Percentiles rank a stretch among this genome's conserved stretches.
Conservation (phyloP, 2,329 filamentous ascomycete genomes). For the Beauveria sp. region DNA sequence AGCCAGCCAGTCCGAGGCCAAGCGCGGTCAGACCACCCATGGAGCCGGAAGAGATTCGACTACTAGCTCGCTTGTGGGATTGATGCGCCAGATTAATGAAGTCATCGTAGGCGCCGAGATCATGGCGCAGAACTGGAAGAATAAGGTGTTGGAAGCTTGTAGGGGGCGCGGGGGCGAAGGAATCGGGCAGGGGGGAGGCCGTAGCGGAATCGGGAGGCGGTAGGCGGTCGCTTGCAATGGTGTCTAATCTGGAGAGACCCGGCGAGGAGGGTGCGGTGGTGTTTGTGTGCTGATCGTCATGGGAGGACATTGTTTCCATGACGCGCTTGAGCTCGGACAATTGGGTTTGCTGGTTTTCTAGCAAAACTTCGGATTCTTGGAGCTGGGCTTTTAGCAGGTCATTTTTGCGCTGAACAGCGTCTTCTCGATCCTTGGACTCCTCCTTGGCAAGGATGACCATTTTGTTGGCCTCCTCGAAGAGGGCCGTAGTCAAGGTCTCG, state of each 20-base stretch:
- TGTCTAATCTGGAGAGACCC: conserved; percentile 61
- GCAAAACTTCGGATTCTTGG: conserved; percentile 74
- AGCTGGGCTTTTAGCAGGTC: conserved; percentile 82
- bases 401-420: conserved; percentile 73
- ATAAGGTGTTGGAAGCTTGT: conserved; percentile 76
- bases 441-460: conserved; percentile 90
- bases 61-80: conserved; percentile 52
- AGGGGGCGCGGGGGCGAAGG: conserved; percentile 46
- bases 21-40: conserved; percentile 43
- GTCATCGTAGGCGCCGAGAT: conserved; percentile 75
- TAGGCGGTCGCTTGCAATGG: conserved; percentile 35
- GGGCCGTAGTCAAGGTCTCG: conserved; percentile 78
- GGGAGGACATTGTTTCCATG: conserved; percentile 76
- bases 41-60: conserved; percentile 64
- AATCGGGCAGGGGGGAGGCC: conserved; percentile 34
- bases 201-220: conserved; percentile 23
- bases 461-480: conserved; percentile 98
- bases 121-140: conserved; percentile 73
- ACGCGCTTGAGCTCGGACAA: conserved; percentile 83
- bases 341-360: conserved; percentile 89
- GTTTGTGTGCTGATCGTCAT: conserved; percentile 63
- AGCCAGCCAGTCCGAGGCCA: conserved; percentile 37
- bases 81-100: conserved; percentile 70
- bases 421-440: conserved; percentile 78
- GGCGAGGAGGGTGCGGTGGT: conserved; percentile 80